Percentiles rank a stretch among this genome's conserved stretches.
Conservation (phyloP, 2,329 filamentous ascomycete genomes). For the Aspergillus proliferans region DNA sequence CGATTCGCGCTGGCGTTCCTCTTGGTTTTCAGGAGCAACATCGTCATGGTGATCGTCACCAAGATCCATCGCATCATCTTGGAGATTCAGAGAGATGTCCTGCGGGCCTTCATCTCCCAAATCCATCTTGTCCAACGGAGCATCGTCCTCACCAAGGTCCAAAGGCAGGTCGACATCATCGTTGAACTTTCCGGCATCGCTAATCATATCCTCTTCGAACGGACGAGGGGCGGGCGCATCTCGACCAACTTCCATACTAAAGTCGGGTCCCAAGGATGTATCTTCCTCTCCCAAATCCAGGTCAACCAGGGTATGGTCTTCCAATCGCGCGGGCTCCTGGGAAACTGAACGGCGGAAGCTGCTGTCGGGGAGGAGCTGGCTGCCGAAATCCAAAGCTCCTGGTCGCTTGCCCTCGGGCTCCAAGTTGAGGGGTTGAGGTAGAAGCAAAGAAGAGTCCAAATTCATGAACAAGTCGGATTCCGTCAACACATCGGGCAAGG, state of each 20-base stretch:
- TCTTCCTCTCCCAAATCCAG: conserved; percentile 62
- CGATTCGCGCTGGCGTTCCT: conserved; percentile 51
- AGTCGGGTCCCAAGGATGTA: conserved; percentile 59
- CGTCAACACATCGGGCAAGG: conserved; percentile 86
- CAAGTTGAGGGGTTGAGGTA: conserved; percentile 61
- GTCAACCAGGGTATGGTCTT: conserved; percentile 67
- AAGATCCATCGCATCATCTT: conserved; percentile 49
- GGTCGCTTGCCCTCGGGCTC: conserved; percentile 32
- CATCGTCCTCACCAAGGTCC: conserved; percentile 44
- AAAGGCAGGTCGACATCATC: conserved; percentile 44
- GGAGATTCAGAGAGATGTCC: conserved; percentile 55
- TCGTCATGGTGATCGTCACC: conserved; percentile 50
- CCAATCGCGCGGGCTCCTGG: conserved; percentile 49
- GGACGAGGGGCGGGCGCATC: conserved; percentile 65
- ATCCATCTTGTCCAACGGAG: conserved; percentile 36
- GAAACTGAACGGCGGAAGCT: conserved; percentile 40
- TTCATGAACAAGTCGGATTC: conserved; percentile 88
- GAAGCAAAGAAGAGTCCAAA: conserved; percentile 71
- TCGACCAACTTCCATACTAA: conserved; percentile 83
- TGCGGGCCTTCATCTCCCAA: conserved; percentile 29
- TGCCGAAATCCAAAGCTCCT: conserved; percentile 52
- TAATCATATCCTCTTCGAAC: conserved; percentile 49
- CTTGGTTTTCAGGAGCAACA: conserved; percentile 19
- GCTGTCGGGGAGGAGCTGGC: conserved; percentile 71
- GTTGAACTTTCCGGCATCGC: conserved; percentile 60